Evolutionary conservation across 805 yeast genomes (phyloP), one percentile per base, ranked within the genome.

Genomic region (Geotrichum ghanense): DNA sequence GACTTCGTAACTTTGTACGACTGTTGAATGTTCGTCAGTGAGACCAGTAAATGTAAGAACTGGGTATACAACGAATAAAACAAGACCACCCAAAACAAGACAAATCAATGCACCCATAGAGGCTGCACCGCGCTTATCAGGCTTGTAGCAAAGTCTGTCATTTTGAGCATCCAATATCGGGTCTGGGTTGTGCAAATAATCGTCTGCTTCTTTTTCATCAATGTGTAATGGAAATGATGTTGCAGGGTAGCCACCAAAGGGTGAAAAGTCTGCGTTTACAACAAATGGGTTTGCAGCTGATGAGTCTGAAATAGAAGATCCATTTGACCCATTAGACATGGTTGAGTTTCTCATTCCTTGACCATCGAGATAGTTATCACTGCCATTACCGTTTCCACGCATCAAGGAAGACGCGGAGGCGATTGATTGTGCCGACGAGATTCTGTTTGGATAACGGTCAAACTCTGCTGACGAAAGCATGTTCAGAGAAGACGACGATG

Each of bases 211-310:
- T 65, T 86, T 86, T 56, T 90, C 97, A 50, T 90, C 96, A 52
- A 92, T 79, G 55, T 76, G 81, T 48, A 90, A 69, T 1, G 98
- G 98, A 68, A 90, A 90, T 3, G 87, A 79, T 16, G 88, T 73
- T 6, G 95, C 94, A 0, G 98, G 97, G 64, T 85, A 90, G 14
- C 97, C 97, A 45, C 97, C 98, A 67, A 90, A 90, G 2, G 97
- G 98, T 43, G 68, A 62, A 48, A 64, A 66, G 52, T 67, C 72
- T 7, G 68, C 67, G 53, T 65, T 61, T 22, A 56, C 61, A 23
- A 59, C 62, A 51, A 58, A 60, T 10, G 64, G 63, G 45, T 57
- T 56, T 40, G 47, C 48, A 12, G 37, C 37, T 20, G 44, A 44
- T 35, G 44, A 26, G 5, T 48, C 49, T 7, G 45, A 41, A 23